phyloP scores from a whole-genome alignment of 345 rosid genomes.

The Clausena lansium region DNA sequence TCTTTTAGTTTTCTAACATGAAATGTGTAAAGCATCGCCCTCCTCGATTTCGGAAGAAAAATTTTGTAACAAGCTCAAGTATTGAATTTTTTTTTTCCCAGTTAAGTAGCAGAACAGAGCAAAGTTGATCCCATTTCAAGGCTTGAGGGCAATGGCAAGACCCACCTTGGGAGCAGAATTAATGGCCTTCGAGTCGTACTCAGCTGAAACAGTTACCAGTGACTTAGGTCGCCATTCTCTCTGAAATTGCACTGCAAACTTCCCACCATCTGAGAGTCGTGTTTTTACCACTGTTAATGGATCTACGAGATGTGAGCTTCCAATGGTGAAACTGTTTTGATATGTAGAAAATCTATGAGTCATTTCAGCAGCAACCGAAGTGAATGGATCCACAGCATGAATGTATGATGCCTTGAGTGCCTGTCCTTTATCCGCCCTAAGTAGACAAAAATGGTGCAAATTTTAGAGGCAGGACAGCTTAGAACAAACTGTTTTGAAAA shows the following conservation, averaged over 20 bases:
- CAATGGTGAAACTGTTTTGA: slow-evolving; percentile 58
- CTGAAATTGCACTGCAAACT: slow-evolving; percentile 59
- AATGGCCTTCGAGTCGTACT: slow-evolving; percentile 57
- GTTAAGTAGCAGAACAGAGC: not conserved
- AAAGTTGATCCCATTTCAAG: slow-evolving; percentile 30
- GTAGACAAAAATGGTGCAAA: slow-evolving; percentile 5
- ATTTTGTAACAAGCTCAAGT: slow-evolving; percentile 4
- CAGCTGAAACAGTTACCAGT: slow-evolving; percentile 60
- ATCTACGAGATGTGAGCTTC: slow-evolving; percentile 58
- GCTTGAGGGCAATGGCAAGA: slow-evolving; percentile 75
- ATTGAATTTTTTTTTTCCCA: slow-evolving; percentile 5
- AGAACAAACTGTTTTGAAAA: not conserved
- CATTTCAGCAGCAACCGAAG: slow-evolving; percentile 71
- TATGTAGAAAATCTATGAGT: slow-evolving; percentile 58
- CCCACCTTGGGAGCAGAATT: slow-evolving; percentile 64
- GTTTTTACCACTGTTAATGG: slow-evolving; percentile 58
- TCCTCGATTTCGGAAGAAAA: slow-evolving; percentile 8
- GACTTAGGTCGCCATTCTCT: slow-evolving; percentile 85
- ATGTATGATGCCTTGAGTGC: slow-evolving; percentile 65
- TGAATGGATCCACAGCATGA: slow-evolving; percentile 54
- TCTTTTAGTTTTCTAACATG: slow-evolving; percentile 16
- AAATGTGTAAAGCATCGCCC: slow-evolving; percentile 16
- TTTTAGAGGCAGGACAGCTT: not conserved
- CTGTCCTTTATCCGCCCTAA: slow-evolving; percentile 76
- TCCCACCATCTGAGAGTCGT: slow-evolving; percentile 56